A percentile compares a stretch with the other conserved stretches of the same genome.
Evolutionary conservation across 2,329 filamentous ascomycete species (phyloP).

Genomic region (Claviceps arundinis): DNA sequence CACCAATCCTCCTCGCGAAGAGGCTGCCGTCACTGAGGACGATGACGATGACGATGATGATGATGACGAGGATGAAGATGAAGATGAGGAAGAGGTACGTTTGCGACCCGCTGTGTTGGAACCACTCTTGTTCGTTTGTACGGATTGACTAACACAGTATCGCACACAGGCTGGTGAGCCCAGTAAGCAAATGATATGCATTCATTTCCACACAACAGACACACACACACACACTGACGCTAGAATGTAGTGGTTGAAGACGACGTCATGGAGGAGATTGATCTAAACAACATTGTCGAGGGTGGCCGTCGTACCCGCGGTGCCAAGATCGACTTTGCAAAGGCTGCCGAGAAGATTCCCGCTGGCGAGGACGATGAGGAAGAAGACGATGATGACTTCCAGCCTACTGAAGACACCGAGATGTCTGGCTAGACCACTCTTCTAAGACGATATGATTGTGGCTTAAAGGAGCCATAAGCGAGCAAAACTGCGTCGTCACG

Average conservation of each 20-base stretch:
- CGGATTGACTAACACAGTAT: constrained; percentile 11
- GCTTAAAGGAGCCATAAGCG: neutral
- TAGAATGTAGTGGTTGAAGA: constrained; percentile 34
- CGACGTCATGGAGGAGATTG: constrained; percentile 84
- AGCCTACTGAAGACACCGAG: constrained; percentile 54
- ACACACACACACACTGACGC: neutral
- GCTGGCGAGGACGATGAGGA: constrained; percentile 60
- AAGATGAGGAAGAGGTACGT: constrained; percentile 20
- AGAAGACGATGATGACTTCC: constrained; percentile 63
- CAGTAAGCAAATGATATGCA: constrained; percentile 12
- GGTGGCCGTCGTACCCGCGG: constrained; percentile 77
- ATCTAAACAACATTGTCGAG: constrained; percentile 72
- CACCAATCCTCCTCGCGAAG: constrained; percentile 38
- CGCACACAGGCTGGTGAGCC: constrained; percentile 15
- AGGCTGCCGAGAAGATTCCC: constrained; percentile 69
- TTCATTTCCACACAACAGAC: neutral
- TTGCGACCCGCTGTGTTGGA: neutral
- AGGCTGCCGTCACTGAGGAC: constrained; percentile 54
- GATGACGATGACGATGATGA: constrained; percentile 63
- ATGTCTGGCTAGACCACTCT: constrained; percentile 35
- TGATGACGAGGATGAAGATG: constrained; percentile 35
- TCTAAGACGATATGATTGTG: neutral
- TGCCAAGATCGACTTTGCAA: constrained; percentile 83
- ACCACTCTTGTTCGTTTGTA: neutral
- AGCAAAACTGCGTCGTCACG: neutral